A percentile compares a stretch with the other conserved stretches of the same genome.
phyloP scores from a whole-genome alignment of 2,329 filamentous ascomycete species.

The Paraphaeosphaeria sporulosa region DNA sequence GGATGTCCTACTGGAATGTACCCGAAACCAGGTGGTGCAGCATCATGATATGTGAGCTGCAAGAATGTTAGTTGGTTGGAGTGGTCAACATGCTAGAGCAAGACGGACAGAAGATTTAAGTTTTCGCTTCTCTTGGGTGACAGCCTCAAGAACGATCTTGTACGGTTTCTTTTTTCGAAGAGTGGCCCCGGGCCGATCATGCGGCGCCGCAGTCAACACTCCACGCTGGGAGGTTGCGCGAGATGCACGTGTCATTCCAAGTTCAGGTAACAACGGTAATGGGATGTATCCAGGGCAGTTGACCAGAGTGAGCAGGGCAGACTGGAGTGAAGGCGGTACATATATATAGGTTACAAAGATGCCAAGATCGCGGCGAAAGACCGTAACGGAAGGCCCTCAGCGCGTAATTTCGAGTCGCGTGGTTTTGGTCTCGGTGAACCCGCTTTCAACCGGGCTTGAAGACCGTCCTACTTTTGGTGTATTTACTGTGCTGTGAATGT shows the following conservation, averaged over 20 bases:
- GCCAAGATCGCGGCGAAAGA: neutral
- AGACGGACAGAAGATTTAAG: constrained; percentile 58
- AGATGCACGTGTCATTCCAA: constrained; percentile 39
- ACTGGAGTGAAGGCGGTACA: neutral
- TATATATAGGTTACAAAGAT: neutral
- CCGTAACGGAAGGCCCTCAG: neutral
- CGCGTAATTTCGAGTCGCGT: neutral
- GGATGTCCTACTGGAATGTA: constrained; percentile 68
- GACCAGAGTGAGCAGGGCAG: neutral
- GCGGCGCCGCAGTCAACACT: constrained; percentile 23
- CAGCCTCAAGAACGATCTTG: constrained; percentile 65
- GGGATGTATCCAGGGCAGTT: neutral
- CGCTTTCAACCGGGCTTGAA: neutral
- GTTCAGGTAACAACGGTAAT: constrained; percentile 8
- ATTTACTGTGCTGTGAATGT: constrained; percentile 14
- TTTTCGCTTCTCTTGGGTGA: constrained; percentile 68
- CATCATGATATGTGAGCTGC: constrained; percentile 63
- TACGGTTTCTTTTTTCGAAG: constrained; percentile 55
- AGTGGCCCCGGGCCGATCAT: constrained; percentile 33
- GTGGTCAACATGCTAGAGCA: constrained; percentile 10
- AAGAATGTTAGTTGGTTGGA: constrained; percentile 40
- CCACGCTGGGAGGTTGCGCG: constrained; percentile 31
- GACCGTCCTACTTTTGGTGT: neutral
- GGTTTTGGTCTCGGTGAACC: neutral
- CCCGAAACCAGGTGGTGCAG: constrained; percentile 65